Base-by-base conservation (phyloP, 2,329 filamentous ascomycete species). In the Pezicula rhizophila region DNA sequence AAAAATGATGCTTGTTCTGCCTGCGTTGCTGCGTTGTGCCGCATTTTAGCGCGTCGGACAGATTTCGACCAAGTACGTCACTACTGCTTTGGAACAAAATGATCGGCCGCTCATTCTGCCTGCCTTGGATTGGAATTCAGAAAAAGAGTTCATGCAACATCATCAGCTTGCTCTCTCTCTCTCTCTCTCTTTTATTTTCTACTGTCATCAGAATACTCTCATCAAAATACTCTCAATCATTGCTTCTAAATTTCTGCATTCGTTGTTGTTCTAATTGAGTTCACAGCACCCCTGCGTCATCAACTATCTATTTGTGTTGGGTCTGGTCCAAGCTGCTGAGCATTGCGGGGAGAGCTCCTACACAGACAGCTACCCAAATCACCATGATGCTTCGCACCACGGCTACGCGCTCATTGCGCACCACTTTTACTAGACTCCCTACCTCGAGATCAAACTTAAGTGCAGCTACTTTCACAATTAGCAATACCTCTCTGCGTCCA, bases 331-430 rank as follows among this genome's bases (percentile, higher is more conserved):
- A 50, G 51, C 38, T 23, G 51, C 34, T 23, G 35, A 42, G 38
- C 20, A 56, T 55, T 59, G 56, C 55, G 54, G 60, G 58, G 56
- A 50, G 57, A 57, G 48, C 49, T 46, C 40, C 49, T 42, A 15
- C 39, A 31, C n/a, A 14, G 12, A 15, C 35, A 53, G 47, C 51
- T 52, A 46, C 51, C 46, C 39, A 26, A 31, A 42, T 23, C 46
- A 38, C n/a, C 50, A 60, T 42, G 20, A 65, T 65, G 62, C 56
- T 65, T 54, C 61, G 62, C 42, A 57, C 55, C 47, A 46, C 60
- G 37, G 54, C 60, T 23, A 54, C 60, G 11, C 57, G 60, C 52
- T 58, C 60, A 41, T 49, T 66, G 31, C 47, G 60, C 35, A 62
- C 53, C 45, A 61, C 53, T 52, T 56, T 63, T 39, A 47, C 54